These are phyloP conservation scores for Tulasnella sp. DNA, from an alignment of 768 basidiomycete species.

Conservation along the genomic window DNA sequence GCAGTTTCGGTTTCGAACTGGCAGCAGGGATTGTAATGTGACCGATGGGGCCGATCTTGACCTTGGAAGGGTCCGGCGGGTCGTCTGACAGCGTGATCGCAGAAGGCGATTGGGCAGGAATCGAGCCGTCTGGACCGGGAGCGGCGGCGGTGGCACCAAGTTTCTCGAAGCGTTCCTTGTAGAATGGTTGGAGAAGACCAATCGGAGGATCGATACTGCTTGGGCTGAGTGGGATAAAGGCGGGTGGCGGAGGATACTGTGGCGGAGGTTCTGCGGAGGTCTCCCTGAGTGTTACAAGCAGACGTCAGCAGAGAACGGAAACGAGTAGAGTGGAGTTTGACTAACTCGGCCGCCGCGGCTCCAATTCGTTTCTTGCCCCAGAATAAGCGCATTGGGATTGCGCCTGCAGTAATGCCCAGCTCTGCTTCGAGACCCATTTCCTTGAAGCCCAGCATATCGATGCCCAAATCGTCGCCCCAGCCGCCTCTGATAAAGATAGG, in stretches of 20 bases:
- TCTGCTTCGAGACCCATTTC: conserved; percentile 89
- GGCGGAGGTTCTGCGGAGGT: conserved; percentile 62
- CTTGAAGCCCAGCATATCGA: conserved; percentile 89
- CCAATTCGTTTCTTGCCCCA: conserved; percentile 55
- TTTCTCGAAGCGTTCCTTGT: conserved; percentile 47
- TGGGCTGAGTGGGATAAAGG: conserved; percentile 72
- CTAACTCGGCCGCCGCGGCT: conserved; percentile 55
- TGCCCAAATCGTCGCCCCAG: conserved; percentile 84
- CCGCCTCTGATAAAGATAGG: conserved; percentile 60
- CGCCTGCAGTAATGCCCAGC: conserved; percentile 74
- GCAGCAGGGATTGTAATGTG: conserved; percentile 64
- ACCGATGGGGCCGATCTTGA: conserved; percentile 79
- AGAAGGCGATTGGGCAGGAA: conserved; percentile 29
- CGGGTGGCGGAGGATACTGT: conserved; percentile 83
- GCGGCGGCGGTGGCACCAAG: conserved; percentile 21
- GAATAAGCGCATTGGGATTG: conserved; percentile 76
- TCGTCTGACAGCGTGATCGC: conserved; percentile 61
- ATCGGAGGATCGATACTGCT: conserved; percentile 76
- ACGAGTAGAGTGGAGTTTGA: conserved; percentile 38
- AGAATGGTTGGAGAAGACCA: conserved; percentile 80
- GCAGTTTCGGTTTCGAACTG: conserved; percentile 51
- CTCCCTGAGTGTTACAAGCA: not conserved
- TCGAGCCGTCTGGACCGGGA: not conserved
- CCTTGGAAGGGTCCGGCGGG: conserved; percentile 56
- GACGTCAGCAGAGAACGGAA: not conserved